A percentile compares a stretch with the other conserved stretches of the same genome.
phyloP scores from a whole-genome alignment of 106 monocot species.

The Allium fistulosum region DNA sequence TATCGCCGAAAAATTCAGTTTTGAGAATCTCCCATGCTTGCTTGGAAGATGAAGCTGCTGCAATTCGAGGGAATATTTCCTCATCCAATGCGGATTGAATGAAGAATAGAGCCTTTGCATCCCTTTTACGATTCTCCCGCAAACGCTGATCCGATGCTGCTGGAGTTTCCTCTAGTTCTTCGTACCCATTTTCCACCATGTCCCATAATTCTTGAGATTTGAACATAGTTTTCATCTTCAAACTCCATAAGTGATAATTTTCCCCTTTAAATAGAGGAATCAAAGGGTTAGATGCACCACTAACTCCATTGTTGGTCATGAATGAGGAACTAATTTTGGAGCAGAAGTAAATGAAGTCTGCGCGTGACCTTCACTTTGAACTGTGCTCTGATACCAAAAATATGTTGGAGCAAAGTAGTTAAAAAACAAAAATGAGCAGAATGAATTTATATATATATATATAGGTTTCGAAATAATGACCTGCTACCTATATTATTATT shows the following conservation, averaged over 20 bases:
- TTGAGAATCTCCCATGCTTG: too few species aligned
- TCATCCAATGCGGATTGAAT: constrained; percentile 7
- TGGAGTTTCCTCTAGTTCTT: background rate
- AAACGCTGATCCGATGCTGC: too few species aligned
- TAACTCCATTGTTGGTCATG: background rate
- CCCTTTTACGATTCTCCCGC: constrained; percentile 1
- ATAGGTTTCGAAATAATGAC: too few species aligned
- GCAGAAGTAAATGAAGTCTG: too few species aligned
- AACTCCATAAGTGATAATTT: background rate
- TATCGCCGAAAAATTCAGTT: background rate
- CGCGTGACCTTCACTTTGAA: too few species aligned
- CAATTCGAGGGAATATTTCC: background rate
- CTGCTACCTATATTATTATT: too few species aligned
- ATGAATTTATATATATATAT: too few species aligned
- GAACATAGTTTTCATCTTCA: background rate
- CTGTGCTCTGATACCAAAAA: too few species aligned
- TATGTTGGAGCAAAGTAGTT: too few species aligned
- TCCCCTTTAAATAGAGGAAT: constrained; percentile 6
- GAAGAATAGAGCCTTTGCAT: background rate
- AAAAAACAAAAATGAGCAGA: too few species aligned
- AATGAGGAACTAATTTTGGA: too few species aligned
- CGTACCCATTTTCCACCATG: background rate
- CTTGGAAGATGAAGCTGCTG: background rate
- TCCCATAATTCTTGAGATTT: constrained; percentile 3
- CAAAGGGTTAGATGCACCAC: background rate